Conservation (phyloP, 768 basidiomycete genomes). For the Tylopilus cervinicoccineus region DNA sequence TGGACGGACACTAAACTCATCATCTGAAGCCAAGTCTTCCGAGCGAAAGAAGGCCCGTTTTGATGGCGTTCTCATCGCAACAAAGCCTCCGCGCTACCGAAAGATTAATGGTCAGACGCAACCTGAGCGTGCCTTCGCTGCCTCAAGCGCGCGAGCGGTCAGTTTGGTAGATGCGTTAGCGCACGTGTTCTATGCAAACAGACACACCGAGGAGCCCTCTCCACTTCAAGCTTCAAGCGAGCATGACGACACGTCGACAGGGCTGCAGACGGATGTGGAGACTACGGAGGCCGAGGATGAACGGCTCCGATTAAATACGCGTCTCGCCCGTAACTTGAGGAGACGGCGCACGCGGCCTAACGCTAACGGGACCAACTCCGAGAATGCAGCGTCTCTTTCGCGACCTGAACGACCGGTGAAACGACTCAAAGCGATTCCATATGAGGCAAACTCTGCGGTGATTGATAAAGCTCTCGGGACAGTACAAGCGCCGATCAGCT, state of each 20-base stretch:
- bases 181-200: slow-evolving; percentile 27
- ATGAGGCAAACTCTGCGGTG: slow-evolving; percentile 14
- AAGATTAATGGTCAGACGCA: neutral
- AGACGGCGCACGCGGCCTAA: neutral
- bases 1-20: neutral
- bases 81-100: slow-evolving; percentile 2
- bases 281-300: slow-evolving; percentile 24
- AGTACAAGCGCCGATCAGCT: slow-evolving; percentile 16
- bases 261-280: slow-evolving; percentile 18
- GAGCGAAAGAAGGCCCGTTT: slow-evolving; percentile 19
- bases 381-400: neutral
- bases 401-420: slow-evolving; percentile 12
- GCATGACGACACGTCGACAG: slow-evolving; percentile 1
- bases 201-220: neutral
- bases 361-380: slow-evolving; percentile 14
- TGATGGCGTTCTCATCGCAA: slow-evolving; percentile 21
- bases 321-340: slow-evolving; percentile 10
- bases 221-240: neutral
- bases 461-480: slow-evolving; percentile 27
- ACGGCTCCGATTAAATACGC: slow-evolving; percentile 5
- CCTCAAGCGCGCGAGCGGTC: neutral
- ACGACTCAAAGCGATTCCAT: slow-evolving; percentile 18
- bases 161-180: slow-evolving; percentile 24
- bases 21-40: neutral
- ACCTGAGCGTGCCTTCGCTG: neutral